Base-by-base conservation (phyloP, 1,139 yeast genomes). In the Pichia sp. region DNA sequence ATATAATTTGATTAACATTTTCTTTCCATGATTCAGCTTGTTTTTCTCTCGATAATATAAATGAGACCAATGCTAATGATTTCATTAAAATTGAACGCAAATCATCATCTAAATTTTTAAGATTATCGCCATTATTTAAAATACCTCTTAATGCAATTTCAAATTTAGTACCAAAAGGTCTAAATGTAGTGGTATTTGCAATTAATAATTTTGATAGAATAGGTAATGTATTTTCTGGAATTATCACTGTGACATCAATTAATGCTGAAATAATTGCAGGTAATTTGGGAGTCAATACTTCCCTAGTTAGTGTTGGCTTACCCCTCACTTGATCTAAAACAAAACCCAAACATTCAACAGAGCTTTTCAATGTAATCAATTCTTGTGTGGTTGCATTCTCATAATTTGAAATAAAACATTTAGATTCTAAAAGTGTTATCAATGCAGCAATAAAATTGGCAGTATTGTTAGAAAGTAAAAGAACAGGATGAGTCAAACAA, bases 231-330 rank as follows among this genome's bases (percentile, higher is more conserved):
- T 71, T 59, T 34, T 54, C 55, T 1, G 81, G 80, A 27, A 62
- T 56, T 42, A 59, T 56, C 16, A 61, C 63, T 25, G 80, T 59
- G 46, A 68, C 63, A 22, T 68, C 75, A 46, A 86, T 59, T 52
- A 82, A 70, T 6, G 75, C 64, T 23, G 77, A 69, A 46, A 86
- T 75, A 37, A 84, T 77, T 3, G 71, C 67, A 11, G 87, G 79
- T 43, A 90, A 67, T 53, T 81, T 81, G 4, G 97, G 95, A 1
- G 95, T 86, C 48, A 89, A 72, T 7, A 85, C 70, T 57, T 89
- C 96, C 60, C 97, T 75, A 2, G 95, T 82, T 41, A 90, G 69
- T 1, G 90, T 80, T 2, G 95, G 87, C 58, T 89, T 89, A 3
- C 89, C 94, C 61, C 84, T 76, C 47, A 86, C 82, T 38, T 63